A percentile compares a stretch with the other conserved stretches of the same genome.
Evolutionary conservation across 805 yeast species (phyloP).

Genomic region (Blastobotrys parvus): DNA sequence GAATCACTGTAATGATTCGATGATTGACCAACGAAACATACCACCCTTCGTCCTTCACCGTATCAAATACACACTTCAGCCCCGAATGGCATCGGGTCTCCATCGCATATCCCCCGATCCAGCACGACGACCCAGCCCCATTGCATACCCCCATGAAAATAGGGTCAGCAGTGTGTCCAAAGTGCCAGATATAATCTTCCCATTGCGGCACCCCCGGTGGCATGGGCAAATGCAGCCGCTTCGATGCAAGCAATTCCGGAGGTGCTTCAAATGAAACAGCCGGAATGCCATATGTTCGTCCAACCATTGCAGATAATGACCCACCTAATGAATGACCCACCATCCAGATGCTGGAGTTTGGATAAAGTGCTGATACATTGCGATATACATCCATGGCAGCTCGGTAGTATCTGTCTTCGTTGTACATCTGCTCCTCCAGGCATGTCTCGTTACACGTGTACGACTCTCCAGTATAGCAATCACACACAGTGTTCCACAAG

Average conservation of each 20-base stretch:
- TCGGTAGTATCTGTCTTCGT: slow-evolving; percentile 74
- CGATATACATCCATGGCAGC: slow-evolving; percentile 71
- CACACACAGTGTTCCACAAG: slow-evolving; percentile 92
- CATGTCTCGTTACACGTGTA: slow-evolving; percentile 87
- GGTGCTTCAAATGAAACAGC: slow-evolving; percentile 90
- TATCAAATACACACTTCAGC: slow-evolving; percentile 77
- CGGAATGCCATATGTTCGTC: slow-evolving; percentile 85
- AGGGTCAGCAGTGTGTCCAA: slow-evolving; percentile 97
- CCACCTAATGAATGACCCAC: slow-evolving; percentile 97
- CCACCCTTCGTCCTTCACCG: slow-evolving; percentile 86
- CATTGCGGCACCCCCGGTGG: slow-evolving; percentile 83
- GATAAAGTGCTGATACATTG: slow-evolving; percentile 59
- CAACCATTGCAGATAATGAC: slow-evolving; percentile 68
- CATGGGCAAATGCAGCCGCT: slow-evolving; percentile 78
- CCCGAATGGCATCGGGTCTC: slow-evolving; percentile 95
- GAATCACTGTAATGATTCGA: slow-evolving; percentile 83
- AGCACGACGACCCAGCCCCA: slow-evolving; percentile 85
- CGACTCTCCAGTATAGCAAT: slow-evolving; percentile 68
- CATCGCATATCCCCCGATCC: slow-evolving; percentile 93
- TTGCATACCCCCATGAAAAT: slow-evolving; percentile 94
- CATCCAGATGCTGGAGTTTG: slow-evolving; percentile 66
- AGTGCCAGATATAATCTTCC: slow-evolving; percentile 83
- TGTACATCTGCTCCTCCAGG: slow-evolving; percentile 62
- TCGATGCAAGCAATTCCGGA: slow-evolving; percentile 78
- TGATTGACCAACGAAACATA: slow-evolving; percentile 81